Percentiles rank a stretch among this genome's conserved stretches.
phyloP scores from a whole-genome alignment of 164 flowering plant species.

The Cinnamomum chago region DNA sequence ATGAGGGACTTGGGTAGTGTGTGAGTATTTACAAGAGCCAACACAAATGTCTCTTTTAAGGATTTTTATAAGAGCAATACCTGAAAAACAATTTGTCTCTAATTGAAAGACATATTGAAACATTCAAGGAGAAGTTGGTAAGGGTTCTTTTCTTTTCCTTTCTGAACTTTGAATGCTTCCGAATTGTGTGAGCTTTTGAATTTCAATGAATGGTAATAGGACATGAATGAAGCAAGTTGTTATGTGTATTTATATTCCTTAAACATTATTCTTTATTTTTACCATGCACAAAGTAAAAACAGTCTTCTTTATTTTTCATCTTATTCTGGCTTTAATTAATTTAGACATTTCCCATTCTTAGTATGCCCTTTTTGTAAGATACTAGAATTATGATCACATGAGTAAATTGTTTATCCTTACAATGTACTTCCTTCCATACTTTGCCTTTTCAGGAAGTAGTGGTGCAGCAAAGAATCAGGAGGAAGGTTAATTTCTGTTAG shows the following conservation, averaged over 20 bases:
- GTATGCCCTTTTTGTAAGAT: not conserved
- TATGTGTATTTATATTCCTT: not conserved
- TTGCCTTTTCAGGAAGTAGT: conserved; percentile 22
- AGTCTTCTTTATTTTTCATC: not conserved
- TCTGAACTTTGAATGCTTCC: too few species aligned
- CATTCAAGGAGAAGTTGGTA: too few species aligned
- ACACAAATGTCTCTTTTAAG: too few species aligned
- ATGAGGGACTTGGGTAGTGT: too few species aligned
- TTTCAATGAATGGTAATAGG: too few species aligned
- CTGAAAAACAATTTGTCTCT: too few species aligned
- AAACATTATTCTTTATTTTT: not conserved
- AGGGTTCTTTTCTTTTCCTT: too few species aligned
- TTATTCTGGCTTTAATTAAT: not conserved
- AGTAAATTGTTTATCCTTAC: not conserved
- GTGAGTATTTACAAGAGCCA: too few species aligned
- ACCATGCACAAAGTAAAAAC: not conserved
- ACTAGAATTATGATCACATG: not conserved
- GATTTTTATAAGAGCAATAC: too few species aligned
- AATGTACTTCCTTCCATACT: not conserved
- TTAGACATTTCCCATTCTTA: not conserved
- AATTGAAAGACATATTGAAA: too few species aligned
- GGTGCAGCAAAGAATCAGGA: conserved; percentile 19
- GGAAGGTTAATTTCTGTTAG: conserved; percentile 1
- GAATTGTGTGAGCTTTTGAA: too few species aligned
- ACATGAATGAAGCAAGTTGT: too few species aligned